Base-by-base conservation (phyloP, 1,139 yeast genomes). In the Pichia sp. region DNA sequence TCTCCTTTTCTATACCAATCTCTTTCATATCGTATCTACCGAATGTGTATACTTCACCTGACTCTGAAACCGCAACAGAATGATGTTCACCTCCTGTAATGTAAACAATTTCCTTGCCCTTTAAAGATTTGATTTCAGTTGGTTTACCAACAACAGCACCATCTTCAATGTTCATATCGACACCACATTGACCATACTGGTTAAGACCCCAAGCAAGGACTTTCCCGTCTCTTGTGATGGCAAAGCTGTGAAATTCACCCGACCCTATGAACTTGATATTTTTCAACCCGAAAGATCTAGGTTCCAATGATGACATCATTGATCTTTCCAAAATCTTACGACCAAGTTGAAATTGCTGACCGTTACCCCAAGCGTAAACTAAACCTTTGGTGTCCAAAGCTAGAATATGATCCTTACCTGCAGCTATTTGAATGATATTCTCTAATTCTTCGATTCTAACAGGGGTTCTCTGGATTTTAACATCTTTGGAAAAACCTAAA, bases 321-420 rank as follows among this genome's bases (percentile, higher is more conserved):
- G 85, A 88, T 71, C 95, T 83, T 64, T 88, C 96, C 65, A 87
- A 67, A 23, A 88, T 79, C 63, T 85, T 84, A 64, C 96, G 81
- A 16, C 98, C 99, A 59, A 93, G 76, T 74, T 93, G 99, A 70
- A 77, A 84, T 65, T 89, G 96, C 64, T 90, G 96, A 16, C 97
- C 97, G 68, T 90, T 89, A 61, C 99, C 99, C 99, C 99, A 95
- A 0, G 98, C 92, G 66, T 80, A 90, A 1, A 92, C 98, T 56
- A 84, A 78, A 54, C 99, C 99, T 65, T 82, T 85, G 31, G 81
- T 75, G 67, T 92, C 96, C 50, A 95, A 75, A 19, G 95, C 95
- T 50, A 93, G 70, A 48, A 93, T 70, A 67, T 93, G 99, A 69
- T 93, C 98, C 68, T 92, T 92, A 48, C 99, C 99, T 1, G 87